Base-by-base conservation (phyloP, 2,329 filamentous ascomycete genomes). In the Arthroderma sp. region DNA sequence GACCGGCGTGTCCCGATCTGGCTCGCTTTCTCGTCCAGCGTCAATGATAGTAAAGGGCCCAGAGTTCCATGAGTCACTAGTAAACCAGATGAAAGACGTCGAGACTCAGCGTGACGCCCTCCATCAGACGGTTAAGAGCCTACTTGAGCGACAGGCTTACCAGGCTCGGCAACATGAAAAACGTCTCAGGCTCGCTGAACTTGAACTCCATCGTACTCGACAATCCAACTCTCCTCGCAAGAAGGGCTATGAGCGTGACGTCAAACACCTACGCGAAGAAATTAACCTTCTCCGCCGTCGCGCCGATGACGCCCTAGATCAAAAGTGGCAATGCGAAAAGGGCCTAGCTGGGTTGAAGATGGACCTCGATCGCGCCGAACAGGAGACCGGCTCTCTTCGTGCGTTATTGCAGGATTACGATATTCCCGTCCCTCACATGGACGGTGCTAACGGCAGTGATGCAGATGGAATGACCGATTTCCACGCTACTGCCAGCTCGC, bases 301-400 rank as follows among this genome's bases (percentile, higher is more conserved):
- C 56, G 91, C 91, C 31, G 91, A 98, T 65, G 91, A 97, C 62
- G 91, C 91, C 15, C 80, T 97, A 13, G 89, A 95, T 67, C 88
- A 95, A 66, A 97, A 97, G 72, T 97, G 88, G 85, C 87, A 94
- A 68, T 91, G 91, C 61, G 91, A 96, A 73, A 94, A 94, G 73
- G 89, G 89, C 17, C 76, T 97, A 1, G 81, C 83, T 55, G 89
- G 91, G 57, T 75, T 97, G 58, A 95, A 95, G 75, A 96, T 95
- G 87, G 91, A 97, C 67, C 81, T 98, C 43, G 93, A 97, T 71
- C 87, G 91, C 61, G 91, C 93, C 25, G 89, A 96, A 71, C 87
- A 93, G 69, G 93, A 98, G 73, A 95, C 95, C 31, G 77, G 82
- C 41, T 87, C 87, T n/a, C 79, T 98, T 41, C 84, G 88, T 44